Conservation (phyloP, 306 rosid species). For the Pyrus betulifolia region DNA sequence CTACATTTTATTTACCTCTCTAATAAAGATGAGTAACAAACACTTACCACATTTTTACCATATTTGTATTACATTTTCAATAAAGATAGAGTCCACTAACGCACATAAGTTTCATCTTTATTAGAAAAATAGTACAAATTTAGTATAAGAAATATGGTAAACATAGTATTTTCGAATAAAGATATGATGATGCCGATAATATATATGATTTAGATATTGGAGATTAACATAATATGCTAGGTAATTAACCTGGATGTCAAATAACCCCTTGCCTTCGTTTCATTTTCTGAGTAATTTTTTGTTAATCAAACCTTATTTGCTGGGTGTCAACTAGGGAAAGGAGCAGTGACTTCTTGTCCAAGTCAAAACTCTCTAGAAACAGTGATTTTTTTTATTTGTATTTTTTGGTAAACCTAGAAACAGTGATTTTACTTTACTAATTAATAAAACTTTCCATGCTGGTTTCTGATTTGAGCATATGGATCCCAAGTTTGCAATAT, state of each 20-base stretch:
- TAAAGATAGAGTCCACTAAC: too few species aligned
- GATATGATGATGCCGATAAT: background rate
- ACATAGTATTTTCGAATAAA: too few species aligned
- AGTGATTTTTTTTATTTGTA: background rate
- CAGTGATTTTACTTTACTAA: background rate
- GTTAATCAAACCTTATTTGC: background rate
- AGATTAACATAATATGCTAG: background rate
- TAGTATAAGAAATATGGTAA: too few species aligned
- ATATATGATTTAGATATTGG: background rate
- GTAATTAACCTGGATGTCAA: background rate
- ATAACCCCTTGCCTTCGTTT: background rate
- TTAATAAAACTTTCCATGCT: constrained; percentile 1
- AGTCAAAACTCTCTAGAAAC: constrained; percentile 22
- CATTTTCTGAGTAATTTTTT: background rate
- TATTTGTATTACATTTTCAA: too few species aligned
- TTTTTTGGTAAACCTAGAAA: background rate
- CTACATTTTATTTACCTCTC: background rate
- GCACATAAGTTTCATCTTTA: too few species aligned
- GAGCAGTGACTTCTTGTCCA: constrained; percentile 24
- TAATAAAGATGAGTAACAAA: too few species aligned
- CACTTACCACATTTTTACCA: too few species aligned
- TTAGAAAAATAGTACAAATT: too few species aligned
- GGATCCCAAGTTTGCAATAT: constrained; percentile 17
- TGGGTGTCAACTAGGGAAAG: constrained; percentile 19
- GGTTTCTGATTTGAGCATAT: constrained; percentile 15